Base-by-base conservation (phyloP, 495 filamentous ascomycete genomes). In the Filosporella fistucella region DNA sequence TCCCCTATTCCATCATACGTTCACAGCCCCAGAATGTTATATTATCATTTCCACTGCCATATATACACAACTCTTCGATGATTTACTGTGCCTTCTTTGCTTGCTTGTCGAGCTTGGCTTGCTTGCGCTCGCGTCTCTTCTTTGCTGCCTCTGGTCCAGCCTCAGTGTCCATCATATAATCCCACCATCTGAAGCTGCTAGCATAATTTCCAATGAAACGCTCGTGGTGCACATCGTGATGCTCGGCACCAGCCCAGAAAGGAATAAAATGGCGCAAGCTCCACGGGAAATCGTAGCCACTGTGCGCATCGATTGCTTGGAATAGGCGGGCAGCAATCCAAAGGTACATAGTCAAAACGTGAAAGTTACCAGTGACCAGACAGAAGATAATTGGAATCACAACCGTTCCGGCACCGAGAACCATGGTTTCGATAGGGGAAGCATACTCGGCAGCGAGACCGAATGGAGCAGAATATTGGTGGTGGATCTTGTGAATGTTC, bases 171-270 rank as follows among this genome's bases (percentile, higher is more conserved):
- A 96, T 77, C 52, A 85, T 54, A 63, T 86, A 93, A 67, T 98
- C 93, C 93, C 94, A 97, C 94, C 94, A 98, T 60, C 94, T 80
- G 80, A 98, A 98, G 71, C 88, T 94, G 63, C 89, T 95, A 20
- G 91, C 76, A 65, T 96, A 98, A 71, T 98, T 98, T 44, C 93
- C 93, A 57, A 97, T 88, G 74, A 98, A 98, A 51, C 84, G 81
- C 74, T 98, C 93, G 67, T 98, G 93, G 67, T 98, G 93, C 22
- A 88, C 71, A 62, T 98, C 93, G 68, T 98, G 93, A 70, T 96
- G 91, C 50, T 95, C 84, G 26, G 93, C 93, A 54, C 93, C 93
- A 48, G 91, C 93, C 94, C 94, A 98, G 78, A 97, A 95, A 12
- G 93, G 93, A 14, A 98, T 68, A 72, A 97, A 86, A 66, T 95